A percentile compares a stretch with the other conserved stretches of the same genome.
Conservation (phyloP, 768 basidiomycete genomes). For the Collybia sordida region DNA sequence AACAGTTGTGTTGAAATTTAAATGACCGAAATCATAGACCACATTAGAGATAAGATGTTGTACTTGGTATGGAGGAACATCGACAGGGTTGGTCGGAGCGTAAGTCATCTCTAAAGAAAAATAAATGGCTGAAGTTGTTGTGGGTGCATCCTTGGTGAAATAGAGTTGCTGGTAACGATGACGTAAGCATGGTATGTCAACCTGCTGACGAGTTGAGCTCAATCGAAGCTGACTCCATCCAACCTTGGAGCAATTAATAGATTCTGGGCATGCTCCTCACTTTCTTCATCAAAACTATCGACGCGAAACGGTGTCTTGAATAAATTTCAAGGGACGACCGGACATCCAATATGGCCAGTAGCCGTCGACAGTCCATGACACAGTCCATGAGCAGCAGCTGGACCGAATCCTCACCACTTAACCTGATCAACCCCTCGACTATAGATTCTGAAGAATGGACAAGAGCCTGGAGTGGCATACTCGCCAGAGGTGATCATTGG, state of each 20-base stretch:
- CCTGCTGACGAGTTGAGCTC: background rate
- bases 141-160: slow-evolving; percentile 3
- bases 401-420: slow-evolving; percentile 22
- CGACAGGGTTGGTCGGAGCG: slow-evolving; percentile 38
- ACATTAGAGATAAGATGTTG: slow-evolving; percentile 44
- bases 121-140: slow-evolving; percentile 9
- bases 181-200: too few species aligned
- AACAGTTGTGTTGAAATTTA: slow-evolving; percentile 1
- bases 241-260: background rate
- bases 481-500: slow-evolving; percentile 52
- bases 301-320: slow-evolving; percentile 1
- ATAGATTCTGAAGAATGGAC: slow-evolving; percentile 49
- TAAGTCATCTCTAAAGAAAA: slow-evolving; percentile 31
- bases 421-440: slow-evolving; percentile 23
- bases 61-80: slow-evolving; percentile 63
- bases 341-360: slow-evolving; percentile 28
- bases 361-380: slow-evolving; percentile 33
- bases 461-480: slow-evolving; percentile 51
- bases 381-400: slow-evolving; percentile 32
- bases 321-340: background rate
- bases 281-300: slow-evolving; percentile 2
- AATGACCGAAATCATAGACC: slow-evolving; percentile 19
- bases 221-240: background rate
- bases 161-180: background rate
- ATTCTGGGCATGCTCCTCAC: slow-evolving; percentile 7